Conservation (phyloP, 2,329 filamentous ascomycete genomes). For the Endocalyx cinctus region DNA sequence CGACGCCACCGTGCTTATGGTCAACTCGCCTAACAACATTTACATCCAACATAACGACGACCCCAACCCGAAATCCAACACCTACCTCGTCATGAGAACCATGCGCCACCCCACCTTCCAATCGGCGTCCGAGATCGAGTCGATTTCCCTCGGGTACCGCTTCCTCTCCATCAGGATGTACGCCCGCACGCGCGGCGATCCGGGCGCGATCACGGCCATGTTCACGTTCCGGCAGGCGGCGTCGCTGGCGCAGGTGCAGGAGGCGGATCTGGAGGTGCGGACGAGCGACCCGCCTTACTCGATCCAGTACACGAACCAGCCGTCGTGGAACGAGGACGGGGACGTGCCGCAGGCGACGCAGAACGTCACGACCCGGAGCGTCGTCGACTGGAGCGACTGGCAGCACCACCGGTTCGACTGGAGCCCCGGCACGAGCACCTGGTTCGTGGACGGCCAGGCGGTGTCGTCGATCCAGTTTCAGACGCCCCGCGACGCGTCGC, state of each 20-base stretch:
- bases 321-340: slow-evolving; percentile 35
- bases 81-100: slow-evolving; percentile 45
- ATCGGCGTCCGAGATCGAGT: slow-evolving; percentile 44
- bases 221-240: slow-evolving; percentile 41
- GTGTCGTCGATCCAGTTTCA: slow-evolving; percentile 42
- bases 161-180: slow-evolving; percentile 44
- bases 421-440: slow-evolving; percentile 40
- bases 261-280: slow-evolving; percentile 37
- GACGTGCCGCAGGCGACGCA: slow-evolving; percentile 38
- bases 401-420: slow-evolving; percentile 48
- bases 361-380: slow-evolving; percentile 32
- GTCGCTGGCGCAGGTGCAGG: slow-evolving; percentile 25
- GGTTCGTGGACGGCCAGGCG: slow-evolving; percentile 43
- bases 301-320: slow-evolving; percentile 49
- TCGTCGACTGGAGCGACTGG: slow-evolving; percentile 41
- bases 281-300: slow-evolving; percentile 30
- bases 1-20: slow-evolving; percentile 32
- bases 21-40: slow-evolving; percentile 36
- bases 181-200: slow-evolving; percentile 40
- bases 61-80: slow-evolving; percentile 27
- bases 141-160: slow-evolving; percentile 27
- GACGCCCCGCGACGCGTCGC: slow-evolving; percentile 41
- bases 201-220: slow-evolving; percentile 46
- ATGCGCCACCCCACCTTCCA: slow-evolving; percentile 40
- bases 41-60: slow-evolving; percentile 41